Evolutionary conservation across 2,329 filamentous ascomycete species (phyloP), one percentile per base, ranked within the genome.

Genomic region (Ceratocystis cubensis): DNA sequence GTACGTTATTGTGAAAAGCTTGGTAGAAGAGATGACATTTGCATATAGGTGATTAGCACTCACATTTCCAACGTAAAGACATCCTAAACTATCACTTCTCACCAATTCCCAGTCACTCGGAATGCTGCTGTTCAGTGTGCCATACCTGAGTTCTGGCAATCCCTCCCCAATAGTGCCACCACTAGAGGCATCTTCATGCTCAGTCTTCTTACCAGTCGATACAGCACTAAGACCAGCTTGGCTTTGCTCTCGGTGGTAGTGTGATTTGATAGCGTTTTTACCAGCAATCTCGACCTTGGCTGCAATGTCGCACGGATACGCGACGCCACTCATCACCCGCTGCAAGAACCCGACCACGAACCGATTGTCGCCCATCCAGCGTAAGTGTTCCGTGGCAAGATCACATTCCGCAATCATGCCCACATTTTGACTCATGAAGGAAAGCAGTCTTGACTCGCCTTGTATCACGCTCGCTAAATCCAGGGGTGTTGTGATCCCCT

Each of bases 351-450:
- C 94, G 72, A 88, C 88, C 0, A 89, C 91, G 72, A 99, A 99
- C 65, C 94, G 84, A 37, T 85, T 81, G 61, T 83, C 82, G 20
- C 94, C 94, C 88, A 99, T 92, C 92, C 93, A 97, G 56, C 94
- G 86, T 69, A 97, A 77, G 72, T 95, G 79, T 72, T 99, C 94
- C 0, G 94, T 99, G 1, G 84, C 92, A 13, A 99, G 80, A 75
- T 99, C 94, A 62, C 84, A 84, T 73, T 97, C 94, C 1, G 94
- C 94, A 46, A 97, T 84, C 68, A 97, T 88, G 25, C 94, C 94
- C 30, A 96, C 82, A 0, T 89, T 83, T 75, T 97, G 94, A 8
- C 91, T 96, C 56, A 97, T 81, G 76, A 97, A 97, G 20, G 91
- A 96, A 30, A 97, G 79, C 4, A 81, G 87, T 65, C 89, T 85